Base-by-base conservation (phyloP, 75 land plant genomes). In the Cunninghamia lanceolata region DNA sequence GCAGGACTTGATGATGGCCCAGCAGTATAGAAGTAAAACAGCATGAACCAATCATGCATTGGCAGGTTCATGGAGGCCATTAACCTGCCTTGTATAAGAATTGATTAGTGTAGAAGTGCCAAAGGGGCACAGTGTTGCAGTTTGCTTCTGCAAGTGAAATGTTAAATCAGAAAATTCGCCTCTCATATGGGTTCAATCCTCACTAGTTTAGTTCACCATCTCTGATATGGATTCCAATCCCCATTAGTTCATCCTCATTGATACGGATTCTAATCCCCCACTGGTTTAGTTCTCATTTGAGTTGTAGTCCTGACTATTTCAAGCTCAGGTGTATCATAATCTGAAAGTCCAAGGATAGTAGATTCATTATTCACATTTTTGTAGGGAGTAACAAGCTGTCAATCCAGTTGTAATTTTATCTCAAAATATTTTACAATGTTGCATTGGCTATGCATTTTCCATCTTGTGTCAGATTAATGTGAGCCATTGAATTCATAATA, bases 1-100 rank as follows among this genome's bases (percentile, higher is more conserved):
- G 46, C 89, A 56, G 94, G 95, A 59, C 89, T 86, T 84, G 96
- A 94, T 77, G 95, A 94, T 88, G 92, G 89, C 10, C 90, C 95
- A 79, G 43, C 38, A 53, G 19, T 28, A 2, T 83, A 83, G 40
- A 53, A 16, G 13, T 83, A 9, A n/a, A 82, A 54, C 2, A 6
- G 84, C 63, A 83, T 52, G 47, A 35, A 6, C 19, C 30, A 28
- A 21, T 54, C 46, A 45, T 15, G 30, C 46, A 43, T 43, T 80
- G 50, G 50, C 47, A 80, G 46, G 45, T 9, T n/a, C 46, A n/a
- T 19, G 82, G 30, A 10, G 82, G 11, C 15, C 15, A 80, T 80
- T 43, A 43, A 45, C 46, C 52, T n/a, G 82, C 66, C 40, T 83
- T 53, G 40, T 30, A 35, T 32, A 83, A 83, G 63, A 83, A 52